Evolutionary conservation across 306 rosid genomes (phyloP).

Genomic region (Trifolium dubium): DNA sequence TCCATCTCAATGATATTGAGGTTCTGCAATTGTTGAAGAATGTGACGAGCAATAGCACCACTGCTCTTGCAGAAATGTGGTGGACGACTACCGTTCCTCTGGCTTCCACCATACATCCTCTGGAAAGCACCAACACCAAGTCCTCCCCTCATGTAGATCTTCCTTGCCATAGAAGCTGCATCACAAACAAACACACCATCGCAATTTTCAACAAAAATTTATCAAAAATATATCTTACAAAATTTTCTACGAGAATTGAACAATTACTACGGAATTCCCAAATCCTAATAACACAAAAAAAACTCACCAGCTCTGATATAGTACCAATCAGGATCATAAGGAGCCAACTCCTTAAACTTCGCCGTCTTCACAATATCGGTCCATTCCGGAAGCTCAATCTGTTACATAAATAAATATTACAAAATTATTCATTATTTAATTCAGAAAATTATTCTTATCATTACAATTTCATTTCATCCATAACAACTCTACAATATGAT

Average conservation of each 20-base stretch:
- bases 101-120: slow-evolving; percentile 57
- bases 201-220: background rate
- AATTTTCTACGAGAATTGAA: background rate
- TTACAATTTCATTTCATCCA: no score
- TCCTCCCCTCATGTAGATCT: slow-evolving; percentile 56
- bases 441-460: no score
- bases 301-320: slow-evolving; percentile 67
- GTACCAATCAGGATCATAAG: slow-evolving; percentile 86
- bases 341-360: slow-evolving; percentile 73
- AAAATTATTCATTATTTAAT: no score
- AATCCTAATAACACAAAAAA: background rate
- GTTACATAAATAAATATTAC: background rate
- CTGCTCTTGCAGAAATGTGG: slow-evolving; percentile 57
- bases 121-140: slow-evolving; percentile 55
- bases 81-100: slow-evolving; percentile 55
- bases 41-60: slow-evolving; percentile 50
- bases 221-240: background rate
- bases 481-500: background rate
- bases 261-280: background rate
- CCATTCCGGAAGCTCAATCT: slow-evolving; percentile 85
- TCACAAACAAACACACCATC: background rate
- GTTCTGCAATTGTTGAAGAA: slow-evolving; percentile 50
- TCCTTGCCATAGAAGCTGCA: slow-evolving; percentile 55
- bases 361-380: slow-evolving; percentile 78
- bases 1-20: slow-evolving; percentile 43